A percentile compares a stretch with the other conserved stretches of the same genome.
Conservation (phyloP, 805 yeast genomes). For the Candida ovalis region DNA sequence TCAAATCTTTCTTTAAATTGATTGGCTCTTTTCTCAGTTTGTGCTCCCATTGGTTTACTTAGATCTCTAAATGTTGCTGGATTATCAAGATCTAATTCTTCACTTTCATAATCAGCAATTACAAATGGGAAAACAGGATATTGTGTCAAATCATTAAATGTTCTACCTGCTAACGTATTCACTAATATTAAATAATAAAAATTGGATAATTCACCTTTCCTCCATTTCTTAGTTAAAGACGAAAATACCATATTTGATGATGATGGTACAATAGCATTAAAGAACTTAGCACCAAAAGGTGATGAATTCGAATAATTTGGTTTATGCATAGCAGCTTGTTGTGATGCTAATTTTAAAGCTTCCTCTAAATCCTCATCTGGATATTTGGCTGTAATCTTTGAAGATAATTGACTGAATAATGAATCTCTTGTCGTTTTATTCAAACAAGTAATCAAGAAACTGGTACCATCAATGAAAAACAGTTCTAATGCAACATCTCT, state of each 20-base stretch:
- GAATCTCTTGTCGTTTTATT: constrained; percentile 50
- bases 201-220: constrained; percentile 72
- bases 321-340: constrained; percentile 16
- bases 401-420: constrained; percentile 46
- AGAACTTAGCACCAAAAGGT: constrained; percentile 38
- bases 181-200: constrained; percentile 77
- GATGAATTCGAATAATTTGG: constrained; percentile 11
- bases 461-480: constrained; percentile 69
- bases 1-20: constrained; percentile 71
- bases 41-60: constrained; percentile 92
- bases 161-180: constrained; percentile 83
- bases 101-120: constrained; percentile 74
- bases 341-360: constrained; percentile 48
- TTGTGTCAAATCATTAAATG: constrained; percentile 84
- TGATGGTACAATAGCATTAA: constrained; percentile 31
- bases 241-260: constrained; percentile 31
- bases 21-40: constrained; percentile 51
- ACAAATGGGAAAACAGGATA: constrained; percentile 94
- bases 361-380: constrained; percentile 53
- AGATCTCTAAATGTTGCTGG: constrained; percentile 68
- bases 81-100: constrained; percentile 58
- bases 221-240: constrained; percentile 68
- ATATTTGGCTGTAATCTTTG: constrained; percentile 45
- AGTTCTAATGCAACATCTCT: constrained; percentile 81
- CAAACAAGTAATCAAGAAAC: constrained; percentile 64